Base-by-base conservation (phyloP, 768 basidiomycete genomes). In the Collybiopsis confluens region DNA sequence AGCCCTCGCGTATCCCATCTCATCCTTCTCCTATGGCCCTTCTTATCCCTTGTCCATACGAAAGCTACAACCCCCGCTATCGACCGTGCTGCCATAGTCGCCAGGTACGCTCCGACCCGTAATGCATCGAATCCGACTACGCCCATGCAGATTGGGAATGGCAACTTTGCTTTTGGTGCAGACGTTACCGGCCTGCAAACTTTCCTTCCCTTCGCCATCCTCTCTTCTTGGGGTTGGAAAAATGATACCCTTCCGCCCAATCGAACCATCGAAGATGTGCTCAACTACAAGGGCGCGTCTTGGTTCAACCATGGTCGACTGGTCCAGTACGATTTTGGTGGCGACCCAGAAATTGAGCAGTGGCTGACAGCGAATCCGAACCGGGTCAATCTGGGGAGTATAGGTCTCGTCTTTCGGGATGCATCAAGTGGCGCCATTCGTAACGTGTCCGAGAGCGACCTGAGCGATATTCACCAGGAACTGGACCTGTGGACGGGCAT, bases 151-250 rank as follows among this genome's bases (percentile, higher is more conserved):
- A 70, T 82, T 46, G 82, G 82, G 13, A 84, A 83, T 62, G 81
- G 82, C 15, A 78, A 81, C 63, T 82, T 84, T 56, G 81, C 80
- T 16, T 83, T 84, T 56, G 79, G 79, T 20, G 75, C 77, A 7
- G 82, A 83, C 62, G 65, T 82, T 20, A 81, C 81, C 1, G 78
- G 80, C 10, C 70, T 84, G 15, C 82, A 84, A 62, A 82, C 81
- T 0, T 75, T 82, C 65, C 69, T 70, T 30, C 79, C 80, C 4
- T 82, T 72, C 63, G 76, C 75, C 9, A 82, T 71, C 56, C 72
- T 84, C 70, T 78, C 80, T 8, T 75, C 74, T 13, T 82, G 82
- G 82, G 80, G 78, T 1, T 82, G 79, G 79, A 82, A 82, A 62
- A 82, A 81, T 63, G 80, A 82, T 63, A 73, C 74, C 4, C 64